Conservation (phyloP, 345 rosid species). For the Gossypium mustelinum region DNA sequence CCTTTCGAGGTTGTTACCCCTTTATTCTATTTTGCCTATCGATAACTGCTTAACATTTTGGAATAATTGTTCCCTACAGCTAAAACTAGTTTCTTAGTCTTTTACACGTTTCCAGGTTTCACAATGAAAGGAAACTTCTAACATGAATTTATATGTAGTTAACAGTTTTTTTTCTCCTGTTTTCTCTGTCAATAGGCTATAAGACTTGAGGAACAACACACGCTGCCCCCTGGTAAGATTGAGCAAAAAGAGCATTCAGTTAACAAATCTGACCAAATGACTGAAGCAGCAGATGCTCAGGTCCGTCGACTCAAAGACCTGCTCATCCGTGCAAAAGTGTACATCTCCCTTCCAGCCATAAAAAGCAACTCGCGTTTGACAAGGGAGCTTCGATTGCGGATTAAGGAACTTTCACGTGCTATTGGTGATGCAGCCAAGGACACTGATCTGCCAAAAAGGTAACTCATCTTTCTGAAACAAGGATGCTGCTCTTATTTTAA, state of each 20-base stretch:
- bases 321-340: constrained; percentile 83
- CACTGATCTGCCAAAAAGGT: constrained; percentile 77
- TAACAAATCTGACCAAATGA: constrained; percentile 30
- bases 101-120: not conserved
- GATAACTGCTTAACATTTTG: not conserved
- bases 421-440: constrained; percentile 76
- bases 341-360: constrained; percentile 74
- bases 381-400: constrained; percentile 78
- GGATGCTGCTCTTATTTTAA: constrained; percentile 11
- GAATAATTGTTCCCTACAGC: not conserved
- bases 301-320: constrained; percentile 82
- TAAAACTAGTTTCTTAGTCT: not conserved
- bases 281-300: constrained; percentile 54
- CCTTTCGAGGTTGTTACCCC: not conserved
- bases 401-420: constrained; percentile 80
- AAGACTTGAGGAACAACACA: constrained; percentile 33
- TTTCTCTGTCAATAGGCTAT: constrained; percentile 25
- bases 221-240: constrained; percentile 24
- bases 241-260: constrained; percentile 30
- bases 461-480: constrained; percentile 23
- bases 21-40: not conserved
- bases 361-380: constrained; percentile 60
- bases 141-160: not conserved
- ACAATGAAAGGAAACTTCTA: not conserved
- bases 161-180: not conserved